Evolutionary conservation across 768 basidiomycete genomes (phyloP).

Genomic region (Lentinus tigrinus): DNA sequence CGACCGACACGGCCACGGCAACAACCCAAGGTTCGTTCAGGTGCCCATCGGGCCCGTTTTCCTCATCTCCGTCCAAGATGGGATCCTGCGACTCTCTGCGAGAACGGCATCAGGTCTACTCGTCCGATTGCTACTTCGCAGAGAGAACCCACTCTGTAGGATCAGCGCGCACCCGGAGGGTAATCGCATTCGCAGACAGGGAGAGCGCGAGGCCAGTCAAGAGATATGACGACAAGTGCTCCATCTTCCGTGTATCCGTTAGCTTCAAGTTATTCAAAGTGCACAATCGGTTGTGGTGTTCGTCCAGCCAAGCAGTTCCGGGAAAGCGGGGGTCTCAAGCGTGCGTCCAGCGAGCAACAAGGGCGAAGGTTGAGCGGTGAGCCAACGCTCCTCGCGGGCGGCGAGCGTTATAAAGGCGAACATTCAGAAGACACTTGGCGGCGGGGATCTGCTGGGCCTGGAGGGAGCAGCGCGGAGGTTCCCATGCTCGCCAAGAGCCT

Average conservation of each 20-base stretch:
- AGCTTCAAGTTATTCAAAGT: background rate
- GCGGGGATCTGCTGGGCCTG: constrained; percentile 13
- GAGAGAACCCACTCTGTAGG: background rate
- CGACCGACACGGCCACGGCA: constrained; percentile 25
- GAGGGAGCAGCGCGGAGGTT: constrained; percentile 4
- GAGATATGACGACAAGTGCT: background rate
- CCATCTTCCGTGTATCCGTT: background rate
- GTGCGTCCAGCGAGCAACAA: background rate
- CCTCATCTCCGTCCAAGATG: constrained; percentile 4
- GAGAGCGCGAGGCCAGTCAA: background rate
- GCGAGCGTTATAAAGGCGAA: constrained; percentile 1
- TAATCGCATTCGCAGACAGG: background rate
- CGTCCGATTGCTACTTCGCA: background rate
- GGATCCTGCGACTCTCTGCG: background rate
- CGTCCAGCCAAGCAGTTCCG: background rate
- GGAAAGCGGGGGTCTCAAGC: background rate
- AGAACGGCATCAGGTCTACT: background rate
- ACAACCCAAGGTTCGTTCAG: constrained; percentile 30
- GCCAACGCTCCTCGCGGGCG: background rate
- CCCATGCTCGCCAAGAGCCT: constrained; percentile 18
- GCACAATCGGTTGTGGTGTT: too few relatives aligned
- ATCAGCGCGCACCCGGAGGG: background rate
- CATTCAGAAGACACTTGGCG: constrained; percentile 17
- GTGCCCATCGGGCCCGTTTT: constrained; percentile 18
- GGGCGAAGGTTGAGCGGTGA: background rate